These are phyloP conservation scores for Colletotrichum acutatum DNA, from an alignment of 2,329 filamentous ascomycete species.

Conservation along the genomic window DNA sequence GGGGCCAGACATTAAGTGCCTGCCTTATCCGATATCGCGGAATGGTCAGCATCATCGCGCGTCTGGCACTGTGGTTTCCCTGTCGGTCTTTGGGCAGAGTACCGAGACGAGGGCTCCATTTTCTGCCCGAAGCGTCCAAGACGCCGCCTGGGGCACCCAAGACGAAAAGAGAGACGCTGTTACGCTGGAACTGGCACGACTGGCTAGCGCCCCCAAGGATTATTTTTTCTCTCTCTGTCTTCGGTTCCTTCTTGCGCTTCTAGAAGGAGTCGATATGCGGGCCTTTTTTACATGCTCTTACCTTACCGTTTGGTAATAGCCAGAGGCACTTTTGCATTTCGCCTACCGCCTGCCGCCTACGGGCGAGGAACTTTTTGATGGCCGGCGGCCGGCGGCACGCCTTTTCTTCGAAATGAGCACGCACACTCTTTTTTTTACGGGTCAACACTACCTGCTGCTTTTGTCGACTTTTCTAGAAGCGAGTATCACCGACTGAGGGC, in stretches of 20 bases:
- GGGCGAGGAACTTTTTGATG: conserved; percentile 20
- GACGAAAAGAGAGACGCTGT: neutral
- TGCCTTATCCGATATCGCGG: conserved; percentile 36
- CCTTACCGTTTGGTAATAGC: conserved; percentile 37
- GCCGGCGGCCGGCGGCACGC: conserved; percentile 3
- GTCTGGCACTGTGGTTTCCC: conserved; percentile 5
- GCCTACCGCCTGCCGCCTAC: conserved; percentile 22
- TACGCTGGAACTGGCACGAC: neutral
- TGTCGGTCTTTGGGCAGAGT: neutral
- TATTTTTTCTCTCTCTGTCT: neutral
- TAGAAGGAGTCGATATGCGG: conserved; percentile 33
- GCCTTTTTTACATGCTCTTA: conserved; percentile 25
- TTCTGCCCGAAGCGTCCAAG: conserved; percentile 17
- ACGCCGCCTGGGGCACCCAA: conserved; percentile 14
- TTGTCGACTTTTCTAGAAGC: conserved; percentile 30
- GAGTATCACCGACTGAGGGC: neutral
- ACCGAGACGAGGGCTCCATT: conserved; percentile 6
- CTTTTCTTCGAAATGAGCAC: conserved; percentile 19
- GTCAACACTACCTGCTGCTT: conserved; percentile 22
- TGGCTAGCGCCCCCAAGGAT: neutral
- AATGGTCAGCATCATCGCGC: conserved; percentile 35
- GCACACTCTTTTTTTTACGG: neutral
- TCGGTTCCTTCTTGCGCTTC: conserved; percentile 12
- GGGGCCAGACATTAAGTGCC: conserved; percentile 28
- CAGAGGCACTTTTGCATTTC: conserved; percentile 22